Evolutionary conservation across 257 asterid genomes (phyloP), one percentile per base, ranked within the genome.

Genomic region (Nicotiana paniculata): DNA sequence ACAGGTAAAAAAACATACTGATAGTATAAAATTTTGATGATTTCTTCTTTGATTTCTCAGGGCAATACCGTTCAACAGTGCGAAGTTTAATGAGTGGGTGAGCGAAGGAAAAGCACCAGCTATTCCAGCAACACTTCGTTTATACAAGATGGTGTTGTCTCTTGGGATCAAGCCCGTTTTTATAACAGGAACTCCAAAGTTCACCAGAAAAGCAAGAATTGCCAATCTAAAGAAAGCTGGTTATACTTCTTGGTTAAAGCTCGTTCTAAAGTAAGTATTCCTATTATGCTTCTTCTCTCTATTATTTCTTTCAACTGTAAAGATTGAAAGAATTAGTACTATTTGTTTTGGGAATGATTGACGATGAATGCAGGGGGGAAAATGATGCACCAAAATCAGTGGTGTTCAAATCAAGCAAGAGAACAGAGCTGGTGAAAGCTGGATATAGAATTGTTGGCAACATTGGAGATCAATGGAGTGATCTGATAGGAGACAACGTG

Each of bases 91-190:
- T 57, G 85, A 46, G 43, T 92, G 95, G 95, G 51, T 82, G 37
- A 70, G 43, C 33, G 88, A 87, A 78, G 96, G 87, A 30, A 28
- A 4, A 4, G 89, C 90, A 7, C 93, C 95, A 55, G 75, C 90
- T 21, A 21, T 92, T 16, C 91, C 92, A 2, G 83, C 88, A 1
- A 63, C 83, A 43, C 87, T 65, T 6, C 78, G 81, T 4, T 79
- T 91, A 3, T 92, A 90, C 82, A 81, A 84, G 3, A 80, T 39
- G 32, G 18, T 91, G 81, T 2, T 53, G n/a, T 53, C 84, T 66
- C 57, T 89, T 17, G 88, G 92, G 1, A 30, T 89, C 4, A 92
- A 88, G 68, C 76, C 83, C 0, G 82, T 86, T 5, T 88, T 92
- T 69, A 18, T 91, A 15, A 66, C 91, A 4, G 93, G 97, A 57